These are phyloP conservation scores for Phytopythium cucurbitacearum DNA, from an alignment of 352 stramenopile genomes.

Conservation along the genomic window DNA sequence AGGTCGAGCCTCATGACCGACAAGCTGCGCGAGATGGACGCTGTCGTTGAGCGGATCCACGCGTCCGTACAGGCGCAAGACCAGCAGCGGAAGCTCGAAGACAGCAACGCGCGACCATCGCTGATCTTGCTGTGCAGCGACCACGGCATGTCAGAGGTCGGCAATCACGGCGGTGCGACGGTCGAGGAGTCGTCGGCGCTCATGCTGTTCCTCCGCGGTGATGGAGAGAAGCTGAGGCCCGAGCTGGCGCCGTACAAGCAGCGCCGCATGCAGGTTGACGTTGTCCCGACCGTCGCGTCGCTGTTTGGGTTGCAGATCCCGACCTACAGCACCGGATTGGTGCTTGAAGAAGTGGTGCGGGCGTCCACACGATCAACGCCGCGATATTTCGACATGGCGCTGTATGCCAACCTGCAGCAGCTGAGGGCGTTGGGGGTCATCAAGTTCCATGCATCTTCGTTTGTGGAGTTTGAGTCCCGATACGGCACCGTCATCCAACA, in stretches of 20 bases:
- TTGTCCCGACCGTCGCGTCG: conserved; percentile 78
- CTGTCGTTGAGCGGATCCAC: conserved; percentile 52
- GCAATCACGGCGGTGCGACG: conserved; percentile 83
- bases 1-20: conserved; percentile 68
- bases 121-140: conserved; percentile 84
- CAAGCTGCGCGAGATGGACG: conserved; percentile 86
- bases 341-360: conserved; percentile 56
- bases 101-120: conserved; percentile 30
- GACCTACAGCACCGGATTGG: conserved; percentile 49
- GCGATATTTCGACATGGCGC: conserved; percentile 14
- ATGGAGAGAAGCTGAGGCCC: conserved; percentile 21
- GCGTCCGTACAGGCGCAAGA: conserved; percentile 62
- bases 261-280: conserved; percentile 61
- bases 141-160: conserved; percentile 87
- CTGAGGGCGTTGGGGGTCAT: conserved; percentile 39
- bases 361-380: conserved; percentile 12
- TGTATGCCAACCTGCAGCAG: conserved; percentile 64
- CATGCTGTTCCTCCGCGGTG: conserved; percentile 66
- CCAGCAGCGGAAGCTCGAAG: conserved; percentile 12
- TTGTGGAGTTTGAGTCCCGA: conserved; percentile 23
- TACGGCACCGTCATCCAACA: conserved; percentile 18
- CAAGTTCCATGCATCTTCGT: conserved; percentile 33
- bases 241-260: conserved; percentile 9
- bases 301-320: conserved; percentile 75
- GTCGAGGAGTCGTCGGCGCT: conserved; percentile 82